phyloP scores from a whole-genome alignment of 2,329 filamentous ascomycete genomes.

The Alternaria brassicicola region DNA sequence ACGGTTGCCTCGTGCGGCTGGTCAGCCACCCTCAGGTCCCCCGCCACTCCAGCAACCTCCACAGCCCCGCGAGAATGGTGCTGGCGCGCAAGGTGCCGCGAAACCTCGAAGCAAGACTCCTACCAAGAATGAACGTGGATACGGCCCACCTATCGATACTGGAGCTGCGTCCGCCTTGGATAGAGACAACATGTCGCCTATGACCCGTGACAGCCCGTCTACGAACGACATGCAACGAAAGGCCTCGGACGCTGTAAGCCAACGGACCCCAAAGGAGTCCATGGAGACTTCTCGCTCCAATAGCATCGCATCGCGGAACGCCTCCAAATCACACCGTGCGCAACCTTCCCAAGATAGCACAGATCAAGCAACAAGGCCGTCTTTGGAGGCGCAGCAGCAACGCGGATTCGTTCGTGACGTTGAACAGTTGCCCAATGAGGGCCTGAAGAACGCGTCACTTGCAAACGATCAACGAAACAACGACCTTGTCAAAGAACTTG shows the following conservation, averaged over 20 bases:
- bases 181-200: conserved; percentile 56
- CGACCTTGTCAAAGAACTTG: conserved; percentile 82
- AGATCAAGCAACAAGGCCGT: conserved; percentile 45
- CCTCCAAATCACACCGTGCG: conserved; percentile 57
- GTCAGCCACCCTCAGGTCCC: conserved; percentile 66
- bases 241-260: conserved; percentile 37
- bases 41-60: conserved; percentile 69
- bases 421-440: conserved; percentile 61
- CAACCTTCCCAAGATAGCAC: conserved; percentile 66
- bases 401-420: conserved; percentile 39
- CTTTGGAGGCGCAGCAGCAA: conserved; percentile 40
- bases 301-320: conserved; percentile 43
- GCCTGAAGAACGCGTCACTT: conserved; percentile 64
- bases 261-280: conserved; percentile 43
- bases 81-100: conserved; percentile 17
- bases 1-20: conserved; percentile 64
- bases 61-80: conserved; percentile 57
- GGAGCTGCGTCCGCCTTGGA: conserved; percentile 53
- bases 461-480: conserved; percentile 69
- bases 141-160: conserved; percentile 52
- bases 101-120: conserved; percentile 57
- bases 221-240: conserved; percentile 37
- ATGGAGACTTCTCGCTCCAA: conserved; percentile 45
- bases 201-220: conserved; percentile 48
- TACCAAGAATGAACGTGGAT: conserved; percentile 55